phyloP scores from a whole-genome alignment of 2,329 filamentous ascomycete genomes.

The Colletotrichum tofieldiae region DNA sequence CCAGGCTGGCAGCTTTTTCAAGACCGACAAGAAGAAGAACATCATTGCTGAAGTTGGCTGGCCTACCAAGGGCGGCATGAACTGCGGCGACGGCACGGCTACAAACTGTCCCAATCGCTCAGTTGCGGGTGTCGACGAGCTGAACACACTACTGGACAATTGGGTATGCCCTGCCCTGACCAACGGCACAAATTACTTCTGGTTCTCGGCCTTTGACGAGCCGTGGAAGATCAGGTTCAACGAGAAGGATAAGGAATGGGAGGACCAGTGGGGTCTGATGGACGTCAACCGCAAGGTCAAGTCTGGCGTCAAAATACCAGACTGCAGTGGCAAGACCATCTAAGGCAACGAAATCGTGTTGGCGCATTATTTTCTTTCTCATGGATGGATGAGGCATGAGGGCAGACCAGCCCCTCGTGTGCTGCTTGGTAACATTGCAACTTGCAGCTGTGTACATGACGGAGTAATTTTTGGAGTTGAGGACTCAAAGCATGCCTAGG shows the following conservation, averaged over 20 bases:
- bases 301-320: conserved; percentile 85
- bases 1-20: conserved; percentile 77
- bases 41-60: conserved; percentile 94
- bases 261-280: conserved; percentile 96
- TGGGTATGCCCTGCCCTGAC: conserved; percentile 87
- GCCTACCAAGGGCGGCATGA: conserved; percentile 85
- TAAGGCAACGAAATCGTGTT: conserved; percentile 43
- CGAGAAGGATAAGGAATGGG: conserved; percentile 80
- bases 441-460: conserved; percentile 37
- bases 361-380: background rate
- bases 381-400: conserved; percentile 25
- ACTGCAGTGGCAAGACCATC: conserved; percentile 84
- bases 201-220: conserved; percentile 98
- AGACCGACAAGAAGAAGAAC: conserved; percentile 75
- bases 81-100: conserved; percentile 47
- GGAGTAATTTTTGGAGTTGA: conserved; percentile 36
- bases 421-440: conserved; percentile 14
- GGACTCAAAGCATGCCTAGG: conserved; percentile 22
- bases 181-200: conserved; percentile 94
- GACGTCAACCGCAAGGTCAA: conserved; percentile 89
- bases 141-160: conserved; percentile 89
- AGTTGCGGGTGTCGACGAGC: conserved; percentile 83
- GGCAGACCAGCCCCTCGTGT: conserved; percentile 3
- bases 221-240: conserved; percentile 92
- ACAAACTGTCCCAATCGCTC: conserved; percentile 75